These are phyloP conservation scores for Cercophora samala DNA, from an alignment of 495 filamentous ascomycete species.

Conservation along the genomic window DNA sequence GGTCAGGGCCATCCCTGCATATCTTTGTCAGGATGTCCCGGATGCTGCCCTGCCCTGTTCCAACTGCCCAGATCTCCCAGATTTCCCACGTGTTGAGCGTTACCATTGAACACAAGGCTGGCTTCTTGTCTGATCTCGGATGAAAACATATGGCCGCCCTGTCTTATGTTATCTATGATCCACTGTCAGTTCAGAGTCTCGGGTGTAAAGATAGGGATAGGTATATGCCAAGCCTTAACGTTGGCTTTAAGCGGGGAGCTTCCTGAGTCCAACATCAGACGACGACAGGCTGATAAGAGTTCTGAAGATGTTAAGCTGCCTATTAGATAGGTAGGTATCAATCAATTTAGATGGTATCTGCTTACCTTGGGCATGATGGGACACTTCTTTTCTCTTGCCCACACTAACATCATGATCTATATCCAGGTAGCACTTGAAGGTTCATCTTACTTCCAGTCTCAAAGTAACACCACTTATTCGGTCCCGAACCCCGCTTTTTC, in stretches of 20 bases:
- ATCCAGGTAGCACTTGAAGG: too few species aligned
- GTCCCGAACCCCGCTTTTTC: neutral
- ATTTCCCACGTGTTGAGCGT: neutral
- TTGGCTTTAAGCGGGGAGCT: neutral
- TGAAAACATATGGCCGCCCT: too few species aligned
- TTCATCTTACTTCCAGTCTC: too few species aligned
- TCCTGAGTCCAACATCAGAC: neutral
- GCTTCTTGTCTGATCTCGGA: too few species aligned
- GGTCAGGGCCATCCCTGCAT: slow-evolving; percentile 9
- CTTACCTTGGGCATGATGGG: too few species aligned
- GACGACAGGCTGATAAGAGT: neutral
- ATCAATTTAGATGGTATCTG: neutral
- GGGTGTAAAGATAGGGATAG: neutral
- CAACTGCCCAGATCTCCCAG: too few species aligned
- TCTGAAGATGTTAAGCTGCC: too few species aligned
- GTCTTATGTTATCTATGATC: too few species aligned
- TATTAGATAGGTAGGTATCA: too few species aligned
- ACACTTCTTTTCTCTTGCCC: too few species aligned
- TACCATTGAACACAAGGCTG: neutral
- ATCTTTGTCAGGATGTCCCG: neutral
- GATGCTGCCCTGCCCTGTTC: neutral
- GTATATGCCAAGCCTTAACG: neutral
- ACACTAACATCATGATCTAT: too few species aligned
- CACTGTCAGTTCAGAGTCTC: too few species aligned
- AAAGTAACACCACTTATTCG: neutral